Evolutionary conservation across 1,284 basidiomycete species (phyloP), one percentile per base, ranked within the genome.

Genomic region (Ustilago xerochloae): DNA sequence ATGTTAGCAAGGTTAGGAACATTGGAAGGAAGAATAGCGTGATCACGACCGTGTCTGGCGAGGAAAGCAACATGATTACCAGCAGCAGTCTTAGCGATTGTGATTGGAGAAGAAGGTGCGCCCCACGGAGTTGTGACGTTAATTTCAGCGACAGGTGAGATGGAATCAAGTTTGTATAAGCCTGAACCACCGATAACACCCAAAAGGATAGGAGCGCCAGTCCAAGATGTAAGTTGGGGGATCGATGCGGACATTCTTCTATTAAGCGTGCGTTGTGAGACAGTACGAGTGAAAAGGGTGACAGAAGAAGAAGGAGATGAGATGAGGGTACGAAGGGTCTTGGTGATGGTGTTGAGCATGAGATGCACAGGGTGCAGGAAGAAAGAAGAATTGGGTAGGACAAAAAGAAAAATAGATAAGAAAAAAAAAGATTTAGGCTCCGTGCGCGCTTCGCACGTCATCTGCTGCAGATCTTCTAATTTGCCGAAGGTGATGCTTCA

Each of bases 1-100:
- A 98, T 95, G 88, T 99, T 98, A 72, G 95, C 96, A 52, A 93
- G 90, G 2, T 88, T 86, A 38, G 94, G 94, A 6, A 84, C 82
- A 32, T 63, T 51, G 30, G 73, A 76, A 0, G 82, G 82, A 5
- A 81, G 36, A 29, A 79, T 66, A 68, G 87, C 88, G 86, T 99
- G 96, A 2, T 89, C 87, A 18, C 87, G 82, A 16, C 95, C 95
- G 84, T 98, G 96, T 12, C 96, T 90, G 0, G 96, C 92, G 55
- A 99, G 87, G 87, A 99, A 98, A 41, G 96, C 97, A 75, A 98
- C 87, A 49, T 88, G 89, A 12, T 80, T 76, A 26, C 93, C 93
- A 0, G 90, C 90, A 2, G 92, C 90, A 24, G 96, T 90, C 32
- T 90, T 86, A 26, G 90, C 91, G 84, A 98, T 94, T 10, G 91